Evolutionary conservation across 1,284 basidiomycete species (phyloP), one percentile per base, ranked within the genome.

Genomic region (Pulveroboletus sp.): DNA sequence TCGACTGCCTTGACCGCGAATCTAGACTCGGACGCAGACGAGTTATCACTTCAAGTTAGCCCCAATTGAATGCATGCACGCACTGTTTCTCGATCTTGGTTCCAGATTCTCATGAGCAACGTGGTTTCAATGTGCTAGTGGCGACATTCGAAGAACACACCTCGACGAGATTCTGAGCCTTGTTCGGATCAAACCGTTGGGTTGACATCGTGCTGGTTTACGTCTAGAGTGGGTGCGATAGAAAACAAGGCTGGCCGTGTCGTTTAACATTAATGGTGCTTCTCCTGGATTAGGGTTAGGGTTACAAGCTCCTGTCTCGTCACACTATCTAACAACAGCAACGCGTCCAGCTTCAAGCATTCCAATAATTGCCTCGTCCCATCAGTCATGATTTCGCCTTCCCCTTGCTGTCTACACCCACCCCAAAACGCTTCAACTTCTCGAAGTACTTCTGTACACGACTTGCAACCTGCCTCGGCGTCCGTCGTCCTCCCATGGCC

Each of bases 1-100:
- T 97, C 94, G 58, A 98, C 95, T 35, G 94, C 94, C 76, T 91
- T 94, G 52, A 99, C 96, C 26, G 96, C 96, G 70, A 96, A 97
- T 73, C 91, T 91, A 49, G 52, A 54, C 57, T 49, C 60, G 54
- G 46, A 45, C 15, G 20, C 50, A 55, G 52, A 60, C 50, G 42
- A 44, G 20, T 72, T 49, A 74, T 65, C 54, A 39, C 62, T 39
- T 56, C 28, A n/a, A 5, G 33, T 42, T n/a, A n/a, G n/a, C 29
- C 25, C 46, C 59, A 12, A 44, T 35, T 35, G 49, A 49, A 43
- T 46, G 57, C 33, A 29, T 56, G 24, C 35, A 82, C 89, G 74
- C 69, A 92, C 90, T 98, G 95, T 83, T 95, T 96, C 79, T 99
- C 96, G 65, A 99, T 96, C 89, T 95, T 56, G 43, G 54, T 47